phyloP scores from a whole-genome alignment of 306 rosid genomes.

The Luffa aegyptiaca region DNA sequence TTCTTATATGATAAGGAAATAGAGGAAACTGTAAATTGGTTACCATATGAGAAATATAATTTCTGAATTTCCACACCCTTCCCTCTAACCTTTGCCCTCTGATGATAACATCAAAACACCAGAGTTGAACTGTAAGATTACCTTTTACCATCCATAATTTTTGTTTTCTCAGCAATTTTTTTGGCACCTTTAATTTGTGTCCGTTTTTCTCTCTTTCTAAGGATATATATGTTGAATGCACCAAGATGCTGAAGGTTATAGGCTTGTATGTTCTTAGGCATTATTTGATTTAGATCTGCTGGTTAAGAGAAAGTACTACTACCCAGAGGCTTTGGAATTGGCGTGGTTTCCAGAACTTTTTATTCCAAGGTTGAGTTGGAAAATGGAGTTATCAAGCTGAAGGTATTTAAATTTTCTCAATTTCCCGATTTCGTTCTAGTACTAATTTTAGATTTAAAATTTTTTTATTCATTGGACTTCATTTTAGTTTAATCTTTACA shows the following conservation, averaged over 20 bases:
- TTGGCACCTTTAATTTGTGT: neutral
- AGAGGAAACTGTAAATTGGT: neutral
- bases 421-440: too few species aligned
- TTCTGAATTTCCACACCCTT: neutral
- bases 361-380: too few species aligned
- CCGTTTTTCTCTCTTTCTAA: neutral
- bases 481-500: too few species aligned
- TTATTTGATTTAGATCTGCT: slow-evolving; percentile 25
- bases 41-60: neutral
- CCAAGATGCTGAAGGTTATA: slow-evolving; percentile 32
- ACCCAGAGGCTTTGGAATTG: neutral
- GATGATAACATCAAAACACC: neutral
- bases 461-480: too few species aligned
- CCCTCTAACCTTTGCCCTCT: neutral
- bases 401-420: too few species aligned
- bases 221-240: slow-evolving; percentile 26
- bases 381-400: too few species aligned
- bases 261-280: slow-evolving; percentile 28
- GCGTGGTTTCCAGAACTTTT: too few species aligned
- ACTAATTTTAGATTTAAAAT: too few species aligned
- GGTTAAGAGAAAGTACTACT: neutral
- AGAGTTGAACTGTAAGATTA: neutral
- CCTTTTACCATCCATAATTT: neutral
- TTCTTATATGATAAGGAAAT: neutral
- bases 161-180: neutral